Evolutionary conservation across 352 stramenopile genomes (phyloP), one percentile per base, ranked within the genome.

Genomic region (Phytophthora ohioensis): DNA sequence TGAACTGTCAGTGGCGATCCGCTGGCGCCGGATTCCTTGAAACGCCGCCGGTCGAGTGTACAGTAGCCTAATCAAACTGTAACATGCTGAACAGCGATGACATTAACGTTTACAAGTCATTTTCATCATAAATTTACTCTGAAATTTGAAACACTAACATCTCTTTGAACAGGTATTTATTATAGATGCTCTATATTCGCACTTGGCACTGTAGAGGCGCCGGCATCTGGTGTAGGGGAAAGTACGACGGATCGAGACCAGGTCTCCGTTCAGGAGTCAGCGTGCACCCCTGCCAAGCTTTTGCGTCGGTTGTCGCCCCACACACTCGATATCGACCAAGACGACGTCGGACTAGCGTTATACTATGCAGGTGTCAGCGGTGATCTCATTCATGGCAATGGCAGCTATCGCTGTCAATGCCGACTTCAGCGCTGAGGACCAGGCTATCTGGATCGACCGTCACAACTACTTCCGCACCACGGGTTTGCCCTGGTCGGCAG

Each of bases 401-500:
- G 48, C 47, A 5, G 42, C 63, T 8, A 46, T 48, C 11, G 42
- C 57, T 30, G 57, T 54, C 35, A 10, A 34, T 13, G 62, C 65
- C 52, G 47, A 69, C 64, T 80, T 80, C 32, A 68, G 41, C 43
- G 39, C 49, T 11, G 73, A 76, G 12, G 80, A 90, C 41, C 75
- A 92, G 58, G 81, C 82, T 10, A 76, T 91, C 36, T 91, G 82
- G 82, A 78, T 92, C 60, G 84, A 92, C 72, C 84, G 84, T 12
- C 79, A 90, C 75, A 90, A 91, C 74, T 93, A 86, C 73, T 93
- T 93, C 74, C 85, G 85, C 17, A 88, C 88, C 56, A 85, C 83
- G n/a, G 85, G 76, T 8, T 46, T 92, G 56, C 85, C 85, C 1
- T 93, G 79, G 67, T 78, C 83, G 6, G 85, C 85, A 3, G 73